A percentile compares a stretch with the other conserved stretches of the same genome.
These are phyloP conservation scores for Pseudogymnoascus sp. DNA, from an alignment of 2,329 filamentous ascomycete species.

Conservation along the genomic window DNA sequence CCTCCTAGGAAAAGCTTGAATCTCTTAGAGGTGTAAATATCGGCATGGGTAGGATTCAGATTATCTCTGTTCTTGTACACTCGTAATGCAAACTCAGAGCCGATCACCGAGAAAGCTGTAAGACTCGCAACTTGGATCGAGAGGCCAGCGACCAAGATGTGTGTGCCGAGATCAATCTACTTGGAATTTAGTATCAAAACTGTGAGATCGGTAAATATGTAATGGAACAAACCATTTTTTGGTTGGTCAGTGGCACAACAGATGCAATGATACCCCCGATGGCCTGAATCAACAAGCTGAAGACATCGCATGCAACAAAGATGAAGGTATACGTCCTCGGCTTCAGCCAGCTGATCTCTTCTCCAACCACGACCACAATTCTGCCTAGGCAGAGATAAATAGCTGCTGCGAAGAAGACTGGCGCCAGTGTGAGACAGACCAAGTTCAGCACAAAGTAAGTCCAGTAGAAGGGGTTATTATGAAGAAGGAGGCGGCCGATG, in stretches of 20 bases:
- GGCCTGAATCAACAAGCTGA: constrained; percentile 51
- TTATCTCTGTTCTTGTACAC: constrained; percentile 1
- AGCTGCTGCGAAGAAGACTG: constrained; percentile 46
- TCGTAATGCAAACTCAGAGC: constrained; percentile 13
- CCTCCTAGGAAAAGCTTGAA: constrained; percentile 14
- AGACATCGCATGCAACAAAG: constrained; percentile 50
- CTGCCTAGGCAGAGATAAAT: constrained; percentile 50
- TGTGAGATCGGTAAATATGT: background rate
- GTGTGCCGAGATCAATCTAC: constrained; percentile 35
- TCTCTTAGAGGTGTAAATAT: constrained; percentile 10
- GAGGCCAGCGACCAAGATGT: constrained; percentile 50
- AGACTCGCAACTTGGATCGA: constrained; percentile 46
- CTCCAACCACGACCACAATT: constrained; percentile 44
- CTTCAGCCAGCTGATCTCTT: constrained; percentile 34
- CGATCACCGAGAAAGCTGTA: constrained; percentile 23
- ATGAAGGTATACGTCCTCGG: constrained; percentile 45
- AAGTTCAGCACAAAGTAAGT: constrained; percentile 45
- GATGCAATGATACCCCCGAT: constrained; percentile 49
- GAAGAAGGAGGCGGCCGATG: constrained; percentile 42
- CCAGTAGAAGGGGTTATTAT: constrained; percentile 41
- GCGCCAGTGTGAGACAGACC: constrained; percentile 45
- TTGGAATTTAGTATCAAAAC: background rate
- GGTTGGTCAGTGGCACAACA: constrained; percentile 29
- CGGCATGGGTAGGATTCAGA: constrained; percentile 8
- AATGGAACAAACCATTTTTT: constrained; percentile 24